Base-by-base conservation (phyloP, 139 green algal genomes). In the Zygnema cylindricum region DNA sequence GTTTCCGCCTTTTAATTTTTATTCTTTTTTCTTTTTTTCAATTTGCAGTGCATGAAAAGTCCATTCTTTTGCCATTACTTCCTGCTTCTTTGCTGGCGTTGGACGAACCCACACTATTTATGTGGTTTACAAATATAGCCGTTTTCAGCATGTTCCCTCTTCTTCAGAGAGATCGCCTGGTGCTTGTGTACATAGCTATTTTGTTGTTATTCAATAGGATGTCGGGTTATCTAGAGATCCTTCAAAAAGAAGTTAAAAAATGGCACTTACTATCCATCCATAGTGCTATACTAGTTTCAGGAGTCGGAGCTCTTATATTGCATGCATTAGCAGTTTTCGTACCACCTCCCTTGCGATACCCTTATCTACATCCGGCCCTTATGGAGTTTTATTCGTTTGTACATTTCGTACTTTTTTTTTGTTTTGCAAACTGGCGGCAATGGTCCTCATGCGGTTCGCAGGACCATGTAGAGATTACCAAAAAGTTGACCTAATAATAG, bases 31-130 rank as follows among this genome's bases (percentile, higher is more conserved):
- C 16, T 1, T 57, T 2, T 69, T 40, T 7, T 41, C 2, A n/a
- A 1, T 2, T 94, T 96, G 95, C 86, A 91, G 97, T 99, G 30
- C 97, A 99, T 82, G 97, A 99, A 43, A 99, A 99, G 92, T 98
- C 95, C 0, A 96, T 99, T 57, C 88, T 99, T 69, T 89, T 99
- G 78, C 94, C 96, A 7, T 93, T 98, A 55, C 83, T 99, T 76
- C 97, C 97, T 0, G 77, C 97, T 32, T 94, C 92, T 0, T 49
- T 97, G 84, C 91, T 98, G 43, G 93, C 89, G 0, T 54, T 84
- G 0, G 63, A 93, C 0, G 76, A 96, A 78, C 93, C 95, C 0
- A 32, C 36, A 11, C 54, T 96, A n/a, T 92, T 94, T 0, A 40
- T 82, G 7, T 97, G 90, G 92, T 35, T 95, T 25, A 92, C 94